phyloP scores from a whole-genome alignment of 2,329 filamentous ascomycete genomes.

The Dendryphion nanum region DNA sequence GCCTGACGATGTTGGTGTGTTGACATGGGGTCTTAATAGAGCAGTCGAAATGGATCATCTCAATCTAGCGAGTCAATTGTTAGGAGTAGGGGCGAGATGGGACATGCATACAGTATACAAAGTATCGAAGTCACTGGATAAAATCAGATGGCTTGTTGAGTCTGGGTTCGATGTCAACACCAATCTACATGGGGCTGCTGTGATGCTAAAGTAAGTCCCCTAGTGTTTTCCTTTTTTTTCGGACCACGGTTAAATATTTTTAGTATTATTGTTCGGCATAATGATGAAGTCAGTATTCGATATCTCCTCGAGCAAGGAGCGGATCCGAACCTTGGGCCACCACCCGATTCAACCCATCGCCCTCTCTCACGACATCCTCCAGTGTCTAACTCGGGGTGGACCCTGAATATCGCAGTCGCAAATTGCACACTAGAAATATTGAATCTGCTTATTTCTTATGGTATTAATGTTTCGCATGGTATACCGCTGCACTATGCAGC shows the following conservation, averaged over 20 bases:
- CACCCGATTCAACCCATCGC: too few relatives aligned
- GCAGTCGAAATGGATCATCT: slow-evolving; percentile 2
- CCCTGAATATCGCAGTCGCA: slow-evolving; percentile 4
- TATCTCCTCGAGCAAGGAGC: slow-evolving; percentile 2
- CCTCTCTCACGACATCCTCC: too few relatives aligned
- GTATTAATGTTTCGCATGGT: slow-evolving; percentile 5
- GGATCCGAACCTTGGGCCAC: slow-evolving; percentile 3
- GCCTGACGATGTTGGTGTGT: slow-evolving; percentile 1
- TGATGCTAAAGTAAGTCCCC: slow-evolving; percentile 3
- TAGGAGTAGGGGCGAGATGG: slow-evolving; percentile 2
- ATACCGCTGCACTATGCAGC: slow-evolving; percentile 5
- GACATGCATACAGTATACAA: neutral
- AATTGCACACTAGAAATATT: slow-evolving; percentile 7
- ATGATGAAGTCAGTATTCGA: slow-evolving; percentile 1
- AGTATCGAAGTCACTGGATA: slow-evolving; percentile 1
- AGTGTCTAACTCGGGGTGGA: slow-evolving; percentile 4
- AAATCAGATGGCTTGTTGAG: slow-evolving; percentile 6
- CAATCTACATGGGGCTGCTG: neutral
- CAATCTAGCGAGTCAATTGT: slow-evolving; percentile 2
- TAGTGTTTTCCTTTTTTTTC: neutral
- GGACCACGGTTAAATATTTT: neutral
- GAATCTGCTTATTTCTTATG: slow-evolving; percentile 4
- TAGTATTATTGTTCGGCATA: slow-evolving; percentile 2
- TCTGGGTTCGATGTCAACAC: slow-evolving; percentile 7
- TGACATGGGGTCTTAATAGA: slow-evolving; percentile 5